A percentile compares a stretch with the other conserved stretches of the same genome.
phyloP scores from a whole-genome alignment of 352 stramenopile species.

The Hyaloperonospora arabidopsidis region DNA sequence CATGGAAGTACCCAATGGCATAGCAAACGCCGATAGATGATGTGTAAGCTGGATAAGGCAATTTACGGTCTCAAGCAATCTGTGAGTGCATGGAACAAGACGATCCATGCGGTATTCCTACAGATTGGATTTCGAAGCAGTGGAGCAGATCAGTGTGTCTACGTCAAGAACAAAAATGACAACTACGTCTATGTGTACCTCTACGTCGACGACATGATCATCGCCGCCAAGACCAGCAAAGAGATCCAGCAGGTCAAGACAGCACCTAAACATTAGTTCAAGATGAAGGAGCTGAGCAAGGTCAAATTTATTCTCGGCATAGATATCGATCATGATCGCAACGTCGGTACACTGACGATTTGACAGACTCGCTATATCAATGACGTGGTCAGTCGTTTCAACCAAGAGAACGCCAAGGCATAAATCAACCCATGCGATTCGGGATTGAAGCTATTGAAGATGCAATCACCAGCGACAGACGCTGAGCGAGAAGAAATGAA shows the following conservation, averaged over 20 bases:
- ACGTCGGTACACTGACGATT: not conserved
- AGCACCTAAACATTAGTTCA: too few species aligned
- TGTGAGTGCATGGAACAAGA: constrained; percentile 14
- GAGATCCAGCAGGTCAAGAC: too few species aligned
- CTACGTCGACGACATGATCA: too few species aligned
- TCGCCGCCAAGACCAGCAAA: too few species aligned
- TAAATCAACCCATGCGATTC: constrained; percentile 5
- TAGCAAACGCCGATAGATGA: not conserved
- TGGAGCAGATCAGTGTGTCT: constrained; percentile 15
- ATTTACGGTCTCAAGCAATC: constrained; percentile 19
- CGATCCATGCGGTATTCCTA: constrained; percentile 5
- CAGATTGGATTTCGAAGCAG: constrained; percentile 12
- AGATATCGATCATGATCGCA: too few species aligned
- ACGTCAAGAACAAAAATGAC: constrained; percentile 7
- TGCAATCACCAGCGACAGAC: constrained; percentile 1
- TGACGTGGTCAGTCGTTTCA: not conserved
- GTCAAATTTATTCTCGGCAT: too few species aligned
- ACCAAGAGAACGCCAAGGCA: constrained; percentile 5
- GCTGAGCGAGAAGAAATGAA: not conserved
- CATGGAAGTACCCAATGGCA: constrained; percentile 7
- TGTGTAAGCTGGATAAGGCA: constrained; percentile 15
- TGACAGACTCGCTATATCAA: not conserved
- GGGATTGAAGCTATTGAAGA: constrained; percentile 1
- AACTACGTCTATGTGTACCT: constrained; percentile 7
- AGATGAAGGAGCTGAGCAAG: too few species aligned